Base-by-base conservation (phyloP, 2,329 filamentous ascomycete genomes). In the Simplicillium sp. region DNA sequence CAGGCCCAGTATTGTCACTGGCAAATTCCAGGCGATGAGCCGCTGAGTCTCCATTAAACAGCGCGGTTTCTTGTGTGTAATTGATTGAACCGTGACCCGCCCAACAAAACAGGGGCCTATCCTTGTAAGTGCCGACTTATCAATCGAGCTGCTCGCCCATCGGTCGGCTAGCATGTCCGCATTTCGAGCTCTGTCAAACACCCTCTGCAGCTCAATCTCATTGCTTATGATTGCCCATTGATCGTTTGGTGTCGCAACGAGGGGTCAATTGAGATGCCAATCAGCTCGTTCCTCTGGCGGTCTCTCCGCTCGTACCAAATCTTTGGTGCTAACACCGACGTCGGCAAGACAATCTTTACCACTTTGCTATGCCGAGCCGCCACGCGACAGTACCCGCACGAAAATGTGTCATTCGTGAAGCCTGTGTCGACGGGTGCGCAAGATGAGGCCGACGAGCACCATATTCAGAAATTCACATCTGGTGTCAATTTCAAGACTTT, bases 341-440 rank as follows among this genome's bases (percentile, higher is more conserved):
- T 92, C 18, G 87, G 87, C 48, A 94, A 94, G 67, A 94, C 87
- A 0, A 76, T 94, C 28, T 73, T 88, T 43, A 82, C 83, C 2
- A 87, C 84, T 0, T 61, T 87, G 11, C 66, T 94, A 3, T 83
- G 78, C 57, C 79, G 75, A 46, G 73, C 81, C 8, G 71, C 80
- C 4, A 64, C 62, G 31, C 66, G 62, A 18, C 61, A 62, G 32
- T 66, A 67, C 47, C 57, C 59, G 7, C 52, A 62, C 15, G 69
- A 73, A 36, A 60, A 63, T 15, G 71, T 80, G 1, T 68, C 73
- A 11, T 94, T 85, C 57, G 56, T 94, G 41, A 94, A 94, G 58
- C 87, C 87, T 0, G 80, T 94, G 2, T 90, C 85, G 2, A 92
- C 87, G 0, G 87, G 87, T 1, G 71, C 82, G 7, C 54, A 65